Evolutionary conservation across 2,329 filamentous ascomycete species (phyloP).

Genomic region (Ceratocystiopsis minuta): DNA sequence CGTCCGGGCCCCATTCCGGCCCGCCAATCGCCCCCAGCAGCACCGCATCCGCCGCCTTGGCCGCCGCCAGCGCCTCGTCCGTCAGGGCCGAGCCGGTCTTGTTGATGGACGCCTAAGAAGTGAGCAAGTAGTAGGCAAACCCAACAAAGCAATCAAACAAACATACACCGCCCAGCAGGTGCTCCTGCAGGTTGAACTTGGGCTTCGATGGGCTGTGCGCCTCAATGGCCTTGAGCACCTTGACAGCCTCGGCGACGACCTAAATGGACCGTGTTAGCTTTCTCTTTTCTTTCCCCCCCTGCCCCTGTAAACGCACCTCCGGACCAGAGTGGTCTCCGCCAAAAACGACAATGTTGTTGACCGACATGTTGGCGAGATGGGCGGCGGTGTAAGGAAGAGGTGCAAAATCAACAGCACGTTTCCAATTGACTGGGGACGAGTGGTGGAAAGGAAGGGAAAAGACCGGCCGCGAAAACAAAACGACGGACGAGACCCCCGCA

Average conservation of each 20-base stretch:
- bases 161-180: slow-evolving; percentile 81
- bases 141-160: not conserved
- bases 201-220: slow-evolving; percentile 46
- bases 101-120: slow-evolving; percentile 65
- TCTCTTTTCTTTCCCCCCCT: no score
- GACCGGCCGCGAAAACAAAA: no score
- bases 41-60: slow-evolving; percentile 73
- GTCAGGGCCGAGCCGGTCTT: slow-evolving; percentile 62
- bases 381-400: no score
- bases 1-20: slow-evolving; percentile 86
- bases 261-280: slow-evolving; percentile 15
- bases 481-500: no score
- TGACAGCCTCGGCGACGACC: slow-evolving; percentile 72
- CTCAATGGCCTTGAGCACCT: slow-evolving; percentile 68
- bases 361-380: slow-evolving; percentile 34
- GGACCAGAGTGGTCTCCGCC: slow-evolving; percentile 73
- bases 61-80: slow-evolving; percentile 63
- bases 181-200: slow-evolving; percentile 79
- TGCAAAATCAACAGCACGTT: no score
- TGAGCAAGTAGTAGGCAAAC: no score
- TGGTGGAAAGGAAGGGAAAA: no score
- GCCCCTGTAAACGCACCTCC: slow-evolving; percentile 38
- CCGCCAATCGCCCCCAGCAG: slow-evolving; percentile 88
- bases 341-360: slow-evolving; percentile 65
- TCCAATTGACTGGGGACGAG: no score